These are phyloP conservation scores for Rhodomyrtus tomentosa DNA, from an alignment of 345 rosid species.

Conservation along the genomic window DNA sequence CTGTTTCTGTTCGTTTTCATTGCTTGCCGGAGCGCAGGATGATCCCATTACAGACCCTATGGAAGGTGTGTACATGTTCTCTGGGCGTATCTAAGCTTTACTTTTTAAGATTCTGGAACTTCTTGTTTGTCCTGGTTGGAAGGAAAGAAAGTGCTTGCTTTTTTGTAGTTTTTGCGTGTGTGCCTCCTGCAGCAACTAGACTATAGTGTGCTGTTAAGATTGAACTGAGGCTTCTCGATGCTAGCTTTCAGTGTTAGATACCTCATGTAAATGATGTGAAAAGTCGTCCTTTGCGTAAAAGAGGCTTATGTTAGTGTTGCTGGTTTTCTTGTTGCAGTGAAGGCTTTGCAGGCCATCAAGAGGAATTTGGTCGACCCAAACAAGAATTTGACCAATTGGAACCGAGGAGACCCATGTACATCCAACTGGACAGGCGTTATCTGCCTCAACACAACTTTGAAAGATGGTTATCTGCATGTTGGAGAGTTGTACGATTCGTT, in stretches of 20 bases:
- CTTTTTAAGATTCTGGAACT: not conserved
- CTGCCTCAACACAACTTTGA: constrained; percentile 40
- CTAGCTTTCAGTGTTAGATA: not conserved
- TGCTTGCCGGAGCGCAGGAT: constrained; percentile 26
- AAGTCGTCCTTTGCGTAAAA: not conserved
- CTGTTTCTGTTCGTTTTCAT: constrained; percentile 28
- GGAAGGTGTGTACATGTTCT: constrained; percentile 39
- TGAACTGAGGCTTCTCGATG: not conserved
- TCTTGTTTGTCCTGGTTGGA: not conserved
- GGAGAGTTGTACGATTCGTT: constrained; percentile 44
- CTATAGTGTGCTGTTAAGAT: not conserved
- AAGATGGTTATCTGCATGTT: constrained; percentile 77
- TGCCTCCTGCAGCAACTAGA: not conserved
- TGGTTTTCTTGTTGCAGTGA: constrained; percentile 22
- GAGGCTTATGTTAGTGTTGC: not conserved
- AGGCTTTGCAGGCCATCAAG: constrained; percentile 49
- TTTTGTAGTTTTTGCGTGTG: not conserved
- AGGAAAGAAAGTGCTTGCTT: not conserved
- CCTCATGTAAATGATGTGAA: not conserved
- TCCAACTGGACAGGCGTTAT: constrained; percentile 90
- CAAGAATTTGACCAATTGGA: constrained; percentile 62
- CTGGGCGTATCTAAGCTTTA: not conserved
- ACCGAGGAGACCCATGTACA: constrained; percentile 69
- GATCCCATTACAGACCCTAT: constrained; percentile 33
- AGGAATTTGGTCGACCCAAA: constrained; percentile 44